Base-by-base conservation (phyloP, 2,329 filamentous ascomycete species). In the Fusarium sp. region DNA sequence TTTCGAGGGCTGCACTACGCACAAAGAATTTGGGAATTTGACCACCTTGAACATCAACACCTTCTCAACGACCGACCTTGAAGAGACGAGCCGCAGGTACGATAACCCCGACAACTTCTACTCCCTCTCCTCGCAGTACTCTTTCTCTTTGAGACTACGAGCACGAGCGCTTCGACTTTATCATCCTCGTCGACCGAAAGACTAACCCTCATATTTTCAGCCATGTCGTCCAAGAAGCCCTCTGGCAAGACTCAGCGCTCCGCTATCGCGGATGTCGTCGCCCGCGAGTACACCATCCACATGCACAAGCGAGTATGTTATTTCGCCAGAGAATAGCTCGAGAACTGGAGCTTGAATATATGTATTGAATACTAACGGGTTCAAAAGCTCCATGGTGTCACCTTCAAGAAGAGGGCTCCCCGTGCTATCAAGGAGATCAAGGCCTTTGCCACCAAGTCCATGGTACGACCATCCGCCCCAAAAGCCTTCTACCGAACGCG, bases 231-330 rank as follows among this genome's bases (percentile, higher is more conserved):
- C 74, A 76, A 79, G 78, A 80, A 79, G 77, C 73, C 77, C 71
- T 69, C 77, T 62, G 77, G 76, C 72, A 80, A 78, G 76, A 67
- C 74, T 72, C 80, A 88, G 85, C 93, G 94, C 82, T 97, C 93
- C 84, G 96, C 96, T 87, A 97, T 99, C 84, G 91, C 93, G 85
- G 95, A 99, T 86, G 96, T 99, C 82, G 95, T 99, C 84, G 91
- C 96, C 80, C 93, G 96, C 89, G 96, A 99, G 89, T 99, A 99
- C 91, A 99, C 96, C 85, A 98, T 99, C 87, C 95, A 99, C 90
- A 87, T 99, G 79, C 96, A 99, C 93, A 98, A 97, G 92, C 92
- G 95, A 73, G 79, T 81, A 80, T 60, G 78, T 80, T 67, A 17
- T 43, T 48, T 33, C 49, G 56, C 58, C 21, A 41, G 15, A 62